These are phyloP conservation scores for Pseudotulostoma volvatum DNA, from an alignment of 495 filamentous ascomycete species.

Conservation along the genomic window DNA sequence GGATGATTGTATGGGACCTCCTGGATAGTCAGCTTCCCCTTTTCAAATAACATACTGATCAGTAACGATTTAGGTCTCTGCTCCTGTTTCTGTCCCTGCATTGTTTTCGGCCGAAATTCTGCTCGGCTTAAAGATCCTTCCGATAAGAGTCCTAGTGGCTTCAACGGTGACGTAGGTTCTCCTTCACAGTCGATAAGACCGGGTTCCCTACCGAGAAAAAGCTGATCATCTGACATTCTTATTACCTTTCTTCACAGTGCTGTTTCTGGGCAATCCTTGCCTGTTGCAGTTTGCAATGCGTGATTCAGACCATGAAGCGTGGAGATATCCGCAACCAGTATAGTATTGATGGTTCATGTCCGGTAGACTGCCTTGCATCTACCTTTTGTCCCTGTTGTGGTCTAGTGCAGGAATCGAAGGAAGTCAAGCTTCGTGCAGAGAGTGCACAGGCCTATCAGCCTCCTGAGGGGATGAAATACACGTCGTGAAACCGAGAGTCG, in stretches of 20 bases:
- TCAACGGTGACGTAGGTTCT: conserved; percentile 30
- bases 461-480: not conserved
- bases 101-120: conserved; percentile 34
- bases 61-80: conserved; percentile 16
- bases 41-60: not conserved
- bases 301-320: conserved; percentile 36
- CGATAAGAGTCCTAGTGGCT: conserved; percentile 26
- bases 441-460: not conserved
- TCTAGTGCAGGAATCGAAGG: conserved; percentile 39
- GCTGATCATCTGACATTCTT: not conserved
- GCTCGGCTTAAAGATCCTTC: conserved; percentile 29
- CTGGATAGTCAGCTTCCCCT: not conserved
- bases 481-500: not conserved
- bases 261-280: conserved; percentile 13
- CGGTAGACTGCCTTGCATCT: conserved; percentile 31
- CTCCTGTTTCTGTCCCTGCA: conserved; percentile 35
- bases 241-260: conserved; percentile 4
- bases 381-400: conserved; percentile 39
- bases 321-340: conserved; percentile 34
- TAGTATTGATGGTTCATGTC: conserved; percentile 35
- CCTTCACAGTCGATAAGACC: not conserved
- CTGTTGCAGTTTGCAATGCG: conserved; percentile 21
- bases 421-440: conserved; percentile 16
- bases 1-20: conserved; percentile 8
- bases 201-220: not conserved